Conservation (phyloP, 2,329 filamentous ascomycete genomes). For the Neopestalotiopsis sp. region DNA sequence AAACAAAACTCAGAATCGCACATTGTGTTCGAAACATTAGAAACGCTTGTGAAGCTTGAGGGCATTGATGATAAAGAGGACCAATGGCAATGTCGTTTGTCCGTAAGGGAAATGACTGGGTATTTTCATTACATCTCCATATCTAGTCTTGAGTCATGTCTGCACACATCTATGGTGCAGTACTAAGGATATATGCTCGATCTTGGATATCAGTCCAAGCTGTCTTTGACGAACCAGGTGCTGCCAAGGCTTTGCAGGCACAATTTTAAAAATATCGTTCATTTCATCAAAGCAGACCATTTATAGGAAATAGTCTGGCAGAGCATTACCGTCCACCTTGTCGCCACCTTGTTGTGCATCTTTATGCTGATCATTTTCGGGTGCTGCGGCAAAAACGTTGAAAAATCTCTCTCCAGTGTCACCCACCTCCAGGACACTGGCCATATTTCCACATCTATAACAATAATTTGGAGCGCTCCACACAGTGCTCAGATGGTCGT, state of each 20-base stretch:
- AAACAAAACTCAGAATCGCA: not conserved
- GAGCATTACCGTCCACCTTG: slow-evolving; percentile 66
- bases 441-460: slow-evolving; percentile 95
- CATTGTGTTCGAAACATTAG: not conserved
- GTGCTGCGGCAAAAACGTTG: slow-evolving; percentile 96
- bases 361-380: slow-evolving; percentile 91
- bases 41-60: not conserved
- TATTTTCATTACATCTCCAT: slow-evolving; percentile 10
- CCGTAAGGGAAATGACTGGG: not conserved
- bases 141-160: not conserved
- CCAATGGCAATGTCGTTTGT: not conserved
- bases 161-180: not conserved
- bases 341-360: slow-evolving; percentile 80
- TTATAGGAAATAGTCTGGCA: slow-evolving; percentile 77
- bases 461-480: slow-evolving; percentile 98
- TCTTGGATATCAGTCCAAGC: not conserved
- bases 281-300: not conserved
- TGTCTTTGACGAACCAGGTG: not conserved
- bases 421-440: slow-evolving; percentile 94
- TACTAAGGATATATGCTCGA: not conserved
- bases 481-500: slow-evolving; percentile 91
- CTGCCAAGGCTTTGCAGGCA: not conserved
- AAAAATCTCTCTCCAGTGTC: slow-evolving; percentile 93
- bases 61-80: not conserved
- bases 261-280: not conserved